Percentiles rank a stretch among this genome's conserved stretches.
These are phyloP conservation scores for Nothopassalora personata DNA, from an alignment of 2,329 filamentous ascomycete species.

Conservation along the genomic window DNA sequence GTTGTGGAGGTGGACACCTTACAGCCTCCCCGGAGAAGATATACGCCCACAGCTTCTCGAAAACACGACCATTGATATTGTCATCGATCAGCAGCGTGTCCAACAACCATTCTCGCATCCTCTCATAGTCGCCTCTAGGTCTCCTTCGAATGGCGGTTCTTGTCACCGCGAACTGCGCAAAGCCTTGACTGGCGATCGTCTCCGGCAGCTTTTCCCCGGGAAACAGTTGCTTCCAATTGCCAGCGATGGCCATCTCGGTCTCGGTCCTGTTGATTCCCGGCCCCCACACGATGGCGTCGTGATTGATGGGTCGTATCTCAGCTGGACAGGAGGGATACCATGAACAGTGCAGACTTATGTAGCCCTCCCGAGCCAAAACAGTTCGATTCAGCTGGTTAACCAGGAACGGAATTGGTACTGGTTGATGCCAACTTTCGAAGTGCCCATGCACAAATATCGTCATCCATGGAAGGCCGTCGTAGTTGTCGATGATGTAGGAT, in stretches of 20 bases:
- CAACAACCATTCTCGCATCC: conserved; percentile 46
- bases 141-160: conserved; percentile 27
- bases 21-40: conserved; percentile 30
- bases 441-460: conserved; percentile 29
- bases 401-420: conserved; percentile 19
- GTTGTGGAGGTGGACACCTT: conserved; percentile 20
- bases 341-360: conserved; percentile 27
- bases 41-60: conserved; percentile 56
- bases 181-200: conserved; percentile 22
- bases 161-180: conserved; percentile 34
- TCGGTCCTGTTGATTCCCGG: conserved; percentile 21
- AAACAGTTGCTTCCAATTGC: conserved; percentile 15
- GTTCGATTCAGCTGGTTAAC: conserved; percentile 22
- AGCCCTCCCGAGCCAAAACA: conserved; percentile 21
- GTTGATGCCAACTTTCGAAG: conserved; percentile 25
- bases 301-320: conserved; percentile 21
- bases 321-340: conserved; percentile 22
- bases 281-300: conserved; percentile 25
- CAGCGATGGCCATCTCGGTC: conserved; percentile 14
- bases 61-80: conserved; percentile 48
- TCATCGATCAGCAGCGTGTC: conserved; percentile 42
- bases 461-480: conserved; percentile 31
- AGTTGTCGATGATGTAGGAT: conserved; percentile 45
- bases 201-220: conserved; percentile 35
- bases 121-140: conserved; percentile 28